phyloP scores from a whole-genome alignment of 805 yeast genomes.

The Yarrowia phangngaensis region DNA sequence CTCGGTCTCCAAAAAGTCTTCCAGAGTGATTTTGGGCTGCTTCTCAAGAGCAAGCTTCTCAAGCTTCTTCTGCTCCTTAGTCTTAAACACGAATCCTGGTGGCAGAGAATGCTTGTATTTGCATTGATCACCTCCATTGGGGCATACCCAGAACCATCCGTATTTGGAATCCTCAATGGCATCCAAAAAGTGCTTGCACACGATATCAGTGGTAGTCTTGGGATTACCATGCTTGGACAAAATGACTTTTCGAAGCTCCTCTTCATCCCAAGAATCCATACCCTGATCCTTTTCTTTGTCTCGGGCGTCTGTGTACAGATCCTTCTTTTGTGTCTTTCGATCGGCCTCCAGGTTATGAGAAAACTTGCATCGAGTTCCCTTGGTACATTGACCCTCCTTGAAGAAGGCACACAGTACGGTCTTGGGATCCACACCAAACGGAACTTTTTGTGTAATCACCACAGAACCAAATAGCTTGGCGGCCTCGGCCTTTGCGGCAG shows the following conservation, averaged over 20 bases:
- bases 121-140: constrained; percentile 89
- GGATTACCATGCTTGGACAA: constrained; percentile 91
- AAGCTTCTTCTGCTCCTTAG: constrained; percentile 88
- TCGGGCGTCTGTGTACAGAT: constrained; percentile 87
- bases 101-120: constrained; percentile 94
- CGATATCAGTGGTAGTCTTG: constrained; percentile 87
- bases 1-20: constrained; percentile 93
- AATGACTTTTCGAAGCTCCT: constrained; percentile 80
- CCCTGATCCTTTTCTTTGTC: constrained; percentile 67
- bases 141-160: constrained; percentile 99
- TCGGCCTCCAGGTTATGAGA: constrained; percentile 84
- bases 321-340: constrained; percentile 84
- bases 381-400: constrained; percentile 78
- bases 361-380: constrained; percentile 71
- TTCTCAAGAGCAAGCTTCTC: constrained; percentile 80
- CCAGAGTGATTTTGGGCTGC: constrained; percentile 87
- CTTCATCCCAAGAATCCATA: constrained; percentile 97
- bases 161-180: constrained; percentile 97
- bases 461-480: constrained; percentile 66
- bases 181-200: constrained; percentile 89
- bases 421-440: constrained; percentile 97
- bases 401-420: constrained; percentile 85
- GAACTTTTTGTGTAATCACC: constrained; percentile 74
- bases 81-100: constrained; percentile 92
- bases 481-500: constrained; percentile 83